A percentile compares a stretch with the other conserved stretches of the same genome.
phyloP scores from a whole-genome alignment of 805 yeast genomes.

The Yarrowia bubula region DNA sequence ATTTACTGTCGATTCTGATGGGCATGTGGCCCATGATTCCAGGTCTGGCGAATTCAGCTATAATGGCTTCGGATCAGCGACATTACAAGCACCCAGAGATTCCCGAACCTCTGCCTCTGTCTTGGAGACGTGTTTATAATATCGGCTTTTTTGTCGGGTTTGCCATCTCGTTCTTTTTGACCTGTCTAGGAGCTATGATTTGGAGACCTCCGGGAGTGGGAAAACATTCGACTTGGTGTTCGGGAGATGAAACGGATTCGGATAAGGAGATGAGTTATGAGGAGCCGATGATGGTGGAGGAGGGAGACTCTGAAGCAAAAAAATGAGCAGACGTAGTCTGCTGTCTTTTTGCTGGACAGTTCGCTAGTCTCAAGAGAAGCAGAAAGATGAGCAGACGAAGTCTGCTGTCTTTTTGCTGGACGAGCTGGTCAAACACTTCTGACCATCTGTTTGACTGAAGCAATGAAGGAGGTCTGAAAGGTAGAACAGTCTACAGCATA shows the following conservation, averaged over 20 bases:
- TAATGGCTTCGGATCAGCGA: not conserved
- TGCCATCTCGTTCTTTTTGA: not conserved
- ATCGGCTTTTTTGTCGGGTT: slow-evolving; percentile 19
- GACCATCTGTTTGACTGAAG: too few relatives aligned
- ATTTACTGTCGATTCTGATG: slow-evolving; percentile 41
- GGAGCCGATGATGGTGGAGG: slow-evolving; percentile 6
- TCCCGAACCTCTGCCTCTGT: slow-evolving; percentile 16
- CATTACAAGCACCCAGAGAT: slow-evolving; percentile 7
- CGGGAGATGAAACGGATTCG: slow-evolving; percentile 15
- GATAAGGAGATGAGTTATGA: slow-evolving; percentile 11
- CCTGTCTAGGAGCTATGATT: not conserved
- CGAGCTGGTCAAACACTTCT: too few relatives aligned
- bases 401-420: too few relatives aligned
- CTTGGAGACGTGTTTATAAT: slow-evolving; percentile 10
- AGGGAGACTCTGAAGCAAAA: not conserved
- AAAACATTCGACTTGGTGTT: slow-evolving; percentile 5
- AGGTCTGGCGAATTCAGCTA: slow-evolving; percentile 28
- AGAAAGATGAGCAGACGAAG: too few relatives aligned
- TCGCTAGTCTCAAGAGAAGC: too few relatives aligned
- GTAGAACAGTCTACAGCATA: too few relatives aligned
- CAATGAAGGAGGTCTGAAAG: too few relatives aligned
- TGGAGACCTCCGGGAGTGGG: slow-evolving; percentile 2
- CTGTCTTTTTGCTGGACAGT: too few relatives aligned
- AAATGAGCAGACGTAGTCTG: not conserved
- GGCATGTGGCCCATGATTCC: slow-evolving; percentile 36